phyloP scores from a whole-genome alignment of 108 stramenopile species.

The Fistulifera solaris region DNA sequence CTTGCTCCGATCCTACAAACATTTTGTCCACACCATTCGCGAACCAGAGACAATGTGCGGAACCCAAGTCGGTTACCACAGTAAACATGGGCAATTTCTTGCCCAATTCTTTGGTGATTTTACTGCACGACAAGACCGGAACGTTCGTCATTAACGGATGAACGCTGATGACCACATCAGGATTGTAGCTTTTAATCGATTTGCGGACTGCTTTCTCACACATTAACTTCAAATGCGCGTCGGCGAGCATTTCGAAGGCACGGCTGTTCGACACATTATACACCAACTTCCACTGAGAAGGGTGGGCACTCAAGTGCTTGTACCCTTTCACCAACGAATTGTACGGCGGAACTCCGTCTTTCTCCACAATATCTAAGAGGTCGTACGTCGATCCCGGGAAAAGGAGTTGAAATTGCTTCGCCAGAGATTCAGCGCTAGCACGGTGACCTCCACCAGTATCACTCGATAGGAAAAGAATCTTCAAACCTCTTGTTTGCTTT shows the following conservation, averaged over 20 bases:
- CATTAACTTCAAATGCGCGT: constrained; percentile 67
- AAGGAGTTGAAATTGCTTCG: constrained; percentile 70
- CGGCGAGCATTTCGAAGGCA: constrained; percentile 62
- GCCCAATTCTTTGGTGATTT: constrained; percentile 72
- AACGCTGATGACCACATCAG: constrained; percentile 90
- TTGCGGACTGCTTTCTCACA: constrained; percentile 67
- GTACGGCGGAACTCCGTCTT: constrained; percentile 66
- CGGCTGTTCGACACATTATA: constrained; percentile 65
- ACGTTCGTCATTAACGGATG: constrained; percentile 95
- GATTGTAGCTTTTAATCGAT: constrained; percentile 50
- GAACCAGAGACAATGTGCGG: constrained; percentile 92
- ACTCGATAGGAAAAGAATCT: constrained; percentile 87
- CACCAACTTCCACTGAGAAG: constrained; percentile 76
- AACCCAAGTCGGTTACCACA: constrained; percentile 94
- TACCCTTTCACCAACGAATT: constrained; percentile 52
- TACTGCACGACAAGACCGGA: constrained; percentile 72
- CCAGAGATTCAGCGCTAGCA: constrained; percentile 85
- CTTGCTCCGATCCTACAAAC: constrained; percentile 80
- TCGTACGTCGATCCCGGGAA: constrained; percentile 76
- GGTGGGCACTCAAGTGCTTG: constrained; percentile 71
- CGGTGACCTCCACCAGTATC: constrained; percentile 98
- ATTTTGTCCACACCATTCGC: constrained; percentile 81
- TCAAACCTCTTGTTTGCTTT: background rate
- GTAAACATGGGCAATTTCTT: constrained; percentile 84
- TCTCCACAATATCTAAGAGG: constrained; percentile 61